Percentiles rank a stretch among this genome's conserved stretches.
These are phyloP conservation scores for Fusarium ramigenum DNA, from an alignment of 2,329 filamentous ascomycete species.

Conservation along the genomic window DNA sequence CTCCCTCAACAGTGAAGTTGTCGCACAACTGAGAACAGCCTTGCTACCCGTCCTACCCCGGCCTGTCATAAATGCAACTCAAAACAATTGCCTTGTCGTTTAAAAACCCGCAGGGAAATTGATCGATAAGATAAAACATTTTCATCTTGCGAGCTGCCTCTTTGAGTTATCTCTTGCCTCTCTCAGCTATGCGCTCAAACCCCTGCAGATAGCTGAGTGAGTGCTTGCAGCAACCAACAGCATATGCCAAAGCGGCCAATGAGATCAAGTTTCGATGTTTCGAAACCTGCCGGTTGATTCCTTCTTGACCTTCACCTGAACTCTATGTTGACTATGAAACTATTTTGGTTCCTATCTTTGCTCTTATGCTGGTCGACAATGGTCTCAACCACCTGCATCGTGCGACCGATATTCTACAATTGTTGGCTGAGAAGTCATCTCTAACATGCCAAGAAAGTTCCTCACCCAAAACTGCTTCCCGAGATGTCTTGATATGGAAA, in stretches of 20 bases:
- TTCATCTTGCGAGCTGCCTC: not conserved
- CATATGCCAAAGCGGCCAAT: constrained; percentile 52
- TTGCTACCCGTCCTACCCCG: not conserved
- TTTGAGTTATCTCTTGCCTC: not conserved
- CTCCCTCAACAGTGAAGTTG: not conserved
- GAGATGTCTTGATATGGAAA: not conserved
- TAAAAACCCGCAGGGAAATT: not conserved
- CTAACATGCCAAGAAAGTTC: not conserved
- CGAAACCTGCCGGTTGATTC: constrained; percentile 3
- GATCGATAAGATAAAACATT: not conserved
- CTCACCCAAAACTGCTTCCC: not conserved
- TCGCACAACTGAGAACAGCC: not conserved
- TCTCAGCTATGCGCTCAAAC: not conserved
- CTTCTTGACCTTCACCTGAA: not conserved
- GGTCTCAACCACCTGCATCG: not conserved
- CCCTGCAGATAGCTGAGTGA: constrained; percentile 20
- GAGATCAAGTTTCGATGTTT: not conserved
- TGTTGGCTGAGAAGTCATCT: not conserved
- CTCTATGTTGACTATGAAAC: not conserved
- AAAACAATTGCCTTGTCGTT: not conserved
- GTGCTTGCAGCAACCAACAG: constrained; percentile 38
- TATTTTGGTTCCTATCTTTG: not conserved
- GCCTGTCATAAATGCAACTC: not conserved
- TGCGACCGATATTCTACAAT: not conserved
- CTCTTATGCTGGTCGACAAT: not conserved